Base-by-base conservation (phyloP, 345 rosid genomes). In the Xanthoceras sorbifolium region DNA sequence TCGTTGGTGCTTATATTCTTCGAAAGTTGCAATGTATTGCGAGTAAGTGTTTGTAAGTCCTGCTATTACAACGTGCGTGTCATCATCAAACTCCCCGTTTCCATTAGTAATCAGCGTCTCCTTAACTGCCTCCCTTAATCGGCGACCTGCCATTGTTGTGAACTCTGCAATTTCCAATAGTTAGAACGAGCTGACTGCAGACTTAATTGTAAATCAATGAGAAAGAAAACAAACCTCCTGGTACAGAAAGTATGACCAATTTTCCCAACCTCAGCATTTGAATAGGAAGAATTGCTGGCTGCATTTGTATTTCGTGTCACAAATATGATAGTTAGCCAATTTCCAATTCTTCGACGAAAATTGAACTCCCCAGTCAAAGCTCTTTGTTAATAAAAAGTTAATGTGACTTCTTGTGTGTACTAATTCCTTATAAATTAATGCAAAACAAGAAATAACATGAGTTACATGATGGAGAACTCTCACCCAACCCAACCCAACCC, bases 41-140 rank as follows among this genome's bases (percentile, higher is more conserved):
- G 90, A 90, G 62, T 87, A 87, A 0, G 90, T 78, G 73, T 88
- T 90, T 14, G 94, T 82, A 31, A 86, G 90, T 38, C 90, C 90
- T n/a, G 89, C 92, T 38, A 88, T 84, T 8, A 87, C 86, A 32
- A 87, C 73, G 40, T 81, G 87, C 20, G 86, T 81, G 22, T 80
- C 81, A 11, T 82, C 22, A 11, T 70, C 81, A 15, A 87, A 84
- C 55, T 87, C 89, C 32, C 89, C 88, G 28, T 82, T 77, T 29
- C 90, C 92, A 11, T 84, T 83, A 48, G 77, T 78, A 20, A 84
- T 79, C 50, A 90, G 77, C 34, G 88, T 83, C 78, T 82, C 79
- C 82, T 84, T 88, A 7, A 90, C 89, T 12, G 88, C 90, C 85
- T 87, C 90, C 76, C 89, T 84, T 62, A 87, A 78, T 68, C 88